phyloP scores from a whole-genome alignment of 805 yeast species.

The Candida coquimbonensis region DNA sequence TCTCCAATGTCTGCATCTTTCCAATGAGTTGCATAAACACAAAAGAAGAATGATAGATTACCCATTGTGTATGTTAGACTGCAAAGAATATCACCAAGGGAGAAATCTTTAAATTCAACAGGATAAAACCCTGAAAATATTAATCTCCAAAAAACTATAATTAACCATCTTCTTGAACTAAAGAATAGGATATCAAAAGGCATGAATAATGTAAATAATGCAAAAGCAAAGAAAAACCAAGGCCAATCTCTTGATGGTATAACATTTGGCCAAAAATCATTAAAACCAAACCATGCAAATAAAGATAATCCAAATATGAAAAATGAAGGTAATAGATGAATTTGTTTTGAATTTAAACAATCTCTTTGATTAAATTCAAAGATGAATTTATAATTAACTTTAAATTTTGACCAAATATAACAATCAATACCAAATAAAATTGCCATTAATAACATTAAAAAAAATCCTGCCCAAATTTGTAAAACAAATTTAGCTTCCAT shows the following conservation, averaged over 20 bases:
- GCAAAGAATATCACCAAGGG: constrained; percentile 85
- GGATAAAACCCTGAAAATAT: constrained; percentile 82
- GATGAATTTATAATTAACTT: constrained; percentile 85
- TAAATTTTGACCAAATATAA: constrained; percentile 61
- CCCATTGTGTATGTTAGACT: constrained; percentile 85
- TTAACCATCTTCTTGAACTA: constrained; percentile 72
- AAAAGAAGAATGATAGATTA: constrained; percentile 77
- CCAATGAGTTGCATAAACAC: constrained; percentile 75
- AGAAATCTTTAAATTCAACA: constrained; percentile 92
- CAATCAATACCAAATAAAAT: constrained; percentile 64
- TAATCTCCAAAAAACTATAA: constrained; percentile 64
- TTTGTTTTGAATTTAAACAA: constrained; percentile 60
- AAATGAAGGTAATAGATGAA: constrained; percentile 54
- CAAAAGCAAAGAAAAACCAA: constrained; percentile 59
- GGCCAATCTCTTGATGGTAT: constrained; percentile 75
- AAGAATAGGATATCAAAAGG: constrained; percentile 55
- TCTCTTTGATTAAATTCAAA: constrained; percentile 77
- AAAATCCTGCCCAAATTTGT: constrained; percentile 92
- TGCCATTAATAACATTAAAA: constrained; percentile 53
- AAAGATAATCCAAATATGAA: constrained; percentile 50
- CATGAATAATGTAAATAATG: constrained; percentile 41
- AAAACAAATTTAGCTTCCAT: constrained; percentile 56
- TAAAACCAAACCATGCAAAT: constrained; percentile 70
- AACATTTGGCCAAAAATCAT: constrained; percentile 52
- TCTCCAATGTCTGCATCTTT: constrained; percentile 38